A percentile compares a stretch with the other conserved stretches of the same genome.
Conservation (phyloP, 1,284 basidiomycete genomes). For the Moesziomyces sp. region DNA sequence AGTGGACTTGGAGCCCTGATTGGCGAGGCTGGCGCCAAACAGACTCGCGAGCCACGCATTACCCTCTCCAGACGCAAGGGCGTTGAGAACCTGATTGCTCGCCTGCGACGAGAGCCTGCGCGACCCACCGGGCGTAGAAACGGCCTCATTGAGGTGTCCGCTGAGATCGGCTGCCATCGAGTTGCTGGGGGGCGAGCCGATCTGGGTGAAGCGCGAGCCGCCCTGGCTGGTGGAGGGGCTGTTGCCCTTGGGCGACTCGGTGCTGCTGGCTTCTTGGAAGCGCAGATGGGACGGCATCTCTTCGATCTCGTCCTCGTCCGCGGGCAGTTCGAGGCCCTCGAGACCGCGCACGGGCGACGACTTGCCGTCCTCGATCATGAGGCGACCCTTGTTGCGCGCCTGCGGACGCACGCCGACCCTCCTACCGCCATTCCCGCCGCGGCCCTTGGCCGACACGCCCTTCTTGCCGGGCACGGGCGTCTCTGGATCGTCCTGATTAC, state of each 20-base stretch:
- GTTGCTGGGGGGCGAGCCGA: conserved; percentile 41
- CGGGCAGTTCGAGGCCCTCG: conserved; percentile 34
- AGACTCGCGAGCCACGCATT: conserved; percentile 54
- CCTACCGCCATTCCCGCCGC: conserved; percentile 50
- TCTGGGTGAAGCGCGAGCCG: conserved; percentile 35
- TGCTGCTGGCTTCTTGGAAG: conserved; percentile 39
- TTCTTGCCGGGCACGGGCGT: conserved; percentile 25
- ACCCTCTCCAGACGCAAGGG: conserved; percentile 56
- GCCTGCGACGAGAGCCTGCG: conserved; percentile 47
- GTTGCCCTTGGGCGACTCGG: conserved; percentile 36
- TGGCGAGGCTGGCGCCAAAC: conserved; percentile 48
- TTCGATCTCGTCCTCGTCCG: conserved; percentile 49
- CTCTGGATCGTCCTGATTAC: conserved; percentile 70
- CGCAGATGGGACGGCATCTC: conserved; percentile 47
- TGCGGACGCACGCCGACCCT: conserved; percentile 49
- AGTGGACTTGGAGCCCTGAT: conserved; percentile 35
- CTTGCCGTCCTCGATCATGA: conserved; percentile 49
- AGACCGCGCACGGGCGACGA: conserved; percentile 9
- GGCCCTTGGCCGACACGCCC: conserved; percentile 30
- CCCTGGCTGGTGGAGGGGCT: conserved; percentile 17
- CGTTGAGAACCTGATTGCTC: conserved; percentile 55
- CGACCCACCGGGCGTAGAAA: conserved; percentile 50
- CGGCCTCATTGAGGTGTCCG: conserved; percentile 32
- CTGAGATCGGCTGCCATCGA: conserved; percentile 20
- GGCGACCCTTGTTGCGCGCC: conserved; percentile 38